These are phyloP conservation scores for Diophrys appendiculata DNA, from an alignment of 73 alveolate species.

Conservation along the genomic window DNA sequence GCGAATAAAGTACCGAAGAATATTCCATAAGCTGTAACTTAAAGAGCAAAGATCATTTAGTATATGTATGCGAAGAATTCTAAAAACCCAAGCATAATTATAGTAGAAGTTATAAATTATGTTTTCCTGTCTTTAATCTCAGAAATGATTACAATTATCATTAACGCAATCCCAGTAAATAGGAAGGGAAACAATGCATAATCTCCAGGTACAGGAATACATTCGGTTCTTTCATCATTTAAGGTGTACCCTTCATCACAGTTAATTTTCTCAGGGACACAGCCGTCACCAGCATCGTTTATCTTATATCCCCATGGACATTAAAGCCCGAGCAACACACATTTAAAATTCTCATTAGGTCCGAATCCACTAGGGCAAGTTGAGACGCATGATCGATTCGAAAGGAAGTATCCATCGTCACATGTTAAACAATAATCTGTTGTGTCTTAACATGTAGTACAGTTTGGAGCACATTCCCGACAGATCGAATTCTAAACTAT, in stretches of 20 bases:
- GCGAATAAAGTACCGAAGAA: constrained; percentile 19
- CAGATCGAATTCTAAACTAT: constrained; percentile 27
- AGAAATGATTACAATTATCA: constrained; percentile 34
- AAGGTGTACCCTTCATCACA: constrained; percentile 32
- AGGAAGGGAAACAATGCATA: constrained; percentile 60
- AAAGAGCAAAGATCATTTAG: not conserved
- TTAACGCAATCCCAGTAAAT: constrained; percentile 14
- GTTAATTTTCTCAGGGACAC: constrained; percentile 40
- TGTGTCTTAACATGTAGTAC: constrained; percentile 43
- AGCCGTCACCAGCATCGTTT: constrained; percentile 48
- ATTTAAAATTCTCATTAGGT: constrained; percentile 20
- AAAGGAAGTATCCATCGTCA: constrained; percentile 19
- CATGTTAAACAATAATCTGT: constrained; percentile 46
- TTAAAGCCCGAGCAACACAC: constrained; percentile 49
- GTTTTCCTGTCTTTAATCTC: constrained; percentile 42
- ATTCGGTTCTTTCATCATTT: constrained; percentile 40
- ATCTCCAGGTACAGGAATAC: constrained; percentile 58
- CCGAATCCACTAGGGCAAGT: constrained; percentile 48
- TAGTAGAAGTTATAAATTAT: not conserved
- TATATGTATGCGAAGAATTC: not conserved
- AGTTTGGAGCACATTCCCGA: constrained; percentile 34
- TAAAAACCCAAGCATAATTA: not conserved
- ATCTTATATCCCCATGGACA: constrained; percentile 46
- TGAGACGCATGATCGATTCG: constrained; percentile 42
- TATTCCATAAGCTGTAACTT: constrained; percentile 22